Conservation (phyloP, 768 basidiomycete species). For the Boletus insuetus region DNA sequence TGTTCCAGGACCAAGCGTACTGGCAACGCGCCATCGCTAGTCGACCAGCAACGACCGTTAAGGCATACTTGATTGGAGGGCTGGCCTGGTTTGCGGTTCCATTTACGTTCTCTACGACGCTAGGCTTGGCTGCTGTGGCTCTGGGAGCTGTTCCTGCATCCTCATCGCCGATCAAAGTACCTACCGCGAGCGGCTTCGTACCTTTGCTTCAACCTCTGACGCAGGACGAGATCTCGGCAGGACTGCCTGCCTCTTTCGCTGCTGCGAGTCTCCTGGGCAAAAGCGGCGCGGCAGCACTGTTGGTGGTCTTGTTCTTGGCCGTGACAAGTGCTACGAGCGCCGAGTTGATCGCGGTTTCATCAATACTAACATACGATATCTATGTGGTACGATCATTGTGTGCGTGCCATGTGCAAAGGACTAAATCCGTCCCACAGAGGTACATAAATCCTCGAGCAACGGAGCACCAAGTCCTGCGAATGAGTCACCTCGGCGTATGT, state of each 20-base stretch:
- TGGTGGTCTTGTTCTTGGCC: conserved; percentile 82
- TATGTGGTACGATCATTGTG: conserved; percentile 53
- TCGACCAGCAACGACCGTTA: conserved; percentile 79
- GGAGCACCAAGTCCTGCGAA: conserved; percentile 63
- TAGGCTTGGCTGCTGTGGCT: conserved; percentile 87
- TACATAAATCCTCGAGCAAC: conserved; percentile 84
- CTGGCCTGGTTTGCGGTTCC: conserved; percentile 92
- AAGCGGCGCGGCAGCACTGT: conserved; percentile 73
- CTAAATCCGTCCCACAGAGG: conserved; percentile 34
- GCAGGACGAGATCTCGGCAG: conserved; percentile 75
- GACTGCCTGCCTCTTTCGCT: conserved; percentile 81
- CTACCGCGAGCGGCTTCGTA: conserved; percentile 47
- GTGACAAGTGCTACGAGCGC: conserved; percentile 85
- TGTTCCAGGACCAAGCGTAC: conserved; percentile 73
- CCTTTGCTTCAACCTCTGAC: conserved; percentile 44
- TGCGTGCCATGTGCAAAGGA: background rate
- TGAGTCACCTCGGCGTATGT: conserved; percentile 65
- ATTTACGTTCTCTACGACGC: conserved; percentile 80
- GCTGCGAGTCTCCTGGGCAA: conserved; percentile 80
- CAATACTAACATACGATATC: conserved; percentile 79
- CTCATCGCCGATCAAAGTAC: conserved; percentile 33
- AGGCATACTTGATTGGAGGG: conserved; percentile 88
- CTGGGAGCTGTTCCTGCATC: conserved; percentile 46
- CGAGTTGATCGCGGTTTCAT: conserved; percentile 89
- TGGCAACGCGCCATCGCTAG: conserved; percentile 93